Evolutionary conservation across 2,329 filamentous ascomycete species (phyloP), one percentile per base, ranked within the genome.

Genomic region (Cladobotryum protrusum): DNA sequence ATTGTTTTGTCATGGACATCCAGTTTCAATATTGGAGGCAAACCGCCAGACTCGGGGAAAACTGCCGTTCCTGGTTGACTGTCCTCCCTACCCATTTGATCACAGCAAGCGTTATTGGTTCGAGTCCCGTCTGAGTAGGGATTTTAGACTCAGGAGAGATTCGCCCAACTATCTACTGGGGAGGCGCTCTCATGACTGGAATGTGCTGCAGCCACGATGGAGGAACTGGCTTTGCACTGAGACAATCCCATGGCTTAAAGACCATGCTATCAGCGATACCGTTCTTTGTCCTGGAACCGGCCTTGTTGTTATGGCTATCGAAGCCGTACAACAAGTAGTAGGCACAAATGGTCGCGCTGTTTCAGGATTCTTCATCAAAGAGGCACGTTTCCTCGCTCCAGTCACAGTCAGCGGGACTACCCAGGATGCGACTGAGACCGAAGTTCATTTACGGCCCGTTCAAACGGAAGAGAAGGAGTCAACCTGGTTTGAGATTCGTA

Each of bases 271-370:
- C 1, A 59, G 66, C 2, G 59, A 59, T 0, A 58, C 69, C 6
- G 56, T 70, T 2, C 58, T 77, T 1, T 73, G 73, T 37, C 75
- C 75, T 0, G 65, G 56, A 2, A 68, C 73, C 1, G 72, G 63
- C 0, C 75, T 71, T 49, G 47, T 76, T 1, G 60, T 64, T 4
- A 72, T 76, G 62, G 70, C 65, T 1, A 65, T 68, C 5, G 72
- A 74, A 54, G 72, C 72, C 2, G 59, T 57, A 11, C 47, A 52
- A 2, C 54, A 59, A 42, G 37, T 57, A 11, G 37, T 57, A 8
- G 14, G 12, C n/a, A 18, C 45, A 11, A 18, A 9, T 9, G 40
- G 29, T 7, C 35, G 9, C 4, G n/a, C 36, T 5, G 14, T 51
- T 2, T 11, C 45, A 12, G 49, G 49, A 13, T 51, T 40, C 41